Base-by-base conservation (phyloP, 2,329 filamentous ascomycete genomes). In the Pyrenophora teres region DNA sequence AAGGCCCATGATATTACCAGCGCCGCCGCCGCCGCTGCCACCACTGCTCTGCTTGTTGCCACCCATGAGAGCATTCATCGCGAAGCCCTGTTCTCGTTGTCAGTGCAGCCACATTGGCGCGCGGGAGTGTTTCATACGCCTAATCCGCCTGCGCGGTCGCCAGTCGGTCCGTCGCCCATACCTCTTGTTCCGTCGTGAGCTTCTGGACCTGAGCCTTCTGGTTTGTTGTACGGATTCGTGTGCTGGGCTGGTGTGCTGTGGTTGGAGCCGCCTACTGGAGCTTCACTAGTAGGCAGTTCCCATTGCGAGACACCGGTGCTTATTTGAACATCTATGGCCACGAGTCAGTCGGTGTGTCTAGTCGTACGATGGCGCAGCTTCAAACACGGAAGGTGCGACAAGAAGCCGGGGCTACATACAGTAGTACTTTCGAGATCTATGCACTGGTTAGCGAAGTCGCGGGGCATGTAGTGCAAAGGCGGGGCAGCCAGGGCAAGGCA, bases 221-320 rank as follows among this genome's bases (percentile, higher is more conserved):
- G 72, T 46, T 60, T 75, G 52, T 84, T 83, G 72, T 87, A 88
- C 4, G 86, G 86, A 63, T 88, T 85, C 16, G 87, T 83, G 54
- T 70, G 64, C 37, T 71, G 67, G 23, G 68, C 69, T 23, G 74
- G 67, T 56, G 76, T 62, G 71, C 75, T 46, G 72, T 77, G 50
- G 79, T 80, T 55, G 76, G 81, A 39, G 83, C 86, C 66, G 77
- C 66, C 84, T 56, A 85, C 83, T 18, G 82, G 84, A 6, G 83
- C 86, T 42, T 86, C 80, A 52, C 84, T 78, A 12, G 84, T 89
- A 27, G 87, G 87, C 27, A 82, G 80, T n/a, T 89, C 87, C 87
- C 87, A 90, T 73, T 89, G 87, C 57, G 87, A 88, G 32, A 83
- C 79, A 40, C 87, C 87, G 6, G 87, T 89, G 46, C 85, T 86